Percentiles rank a stretch among this genome's conserved stretches.
Conservation (phyloP, 73 alveolate genomes). For the Diophrys appendiculata region DNA sequence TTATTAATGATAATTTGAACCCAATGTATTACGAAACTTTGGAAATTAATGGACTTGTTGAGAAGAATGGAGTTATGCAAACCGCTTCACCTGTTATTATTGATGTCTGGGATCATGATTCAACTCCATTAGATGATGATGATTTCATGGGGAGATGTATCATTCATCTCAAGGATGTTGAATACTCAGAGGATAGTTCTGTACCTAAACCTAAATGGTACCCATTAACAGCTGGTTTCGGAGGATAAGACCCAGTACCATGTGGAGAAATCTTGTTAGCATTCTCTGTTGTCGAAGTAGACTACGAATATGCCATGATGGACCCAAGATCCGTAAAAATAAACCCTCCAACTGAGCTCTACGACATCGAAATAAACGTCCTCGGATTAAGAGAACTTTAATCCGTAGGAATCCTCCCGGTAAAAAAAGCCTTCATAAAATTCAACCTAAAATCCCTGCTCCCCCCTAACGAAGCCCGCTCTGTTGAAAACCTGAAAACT, state of each 20-base stretch:
- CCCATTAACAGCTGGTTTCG: constrained; percentile 78
- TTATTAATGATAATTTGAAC: constrained; percentile 56
- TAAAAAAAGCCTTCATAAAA: constrained; percentile 90
- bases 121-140: constrained; percentile 36
- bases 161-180: constrained; percentile 69
- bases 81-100: constrained; percentile 66
- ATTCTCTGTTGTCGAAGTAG: constrained; percentile 70
- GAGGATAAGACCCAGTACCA: constrained; percentile 62
- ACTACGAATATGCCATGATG: constrained; percentile 72
- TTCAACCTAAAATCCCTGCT: constrained; percentile 78
- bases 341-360: constrained; percentile 69
- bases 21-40: constrained; percentile 66
- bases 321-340: constrained; percentile 32
- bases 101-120: constrained; percentile 78
- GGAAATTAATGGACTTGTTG: constrained; percentile 11
- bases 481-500: constrained; percentile 78
- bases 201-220: constrained; percentile 86
- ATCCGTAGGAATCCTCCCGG: constrained; percentile 89
- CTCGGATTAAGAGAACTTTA: constrained; percentile 85
- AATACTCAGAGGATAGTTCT: constrained; percentile 37
- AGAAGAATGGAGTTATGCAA: constrained; percentile 15
- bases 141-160: constrained; percentile 81
- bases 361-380: constrained; percentile 80
- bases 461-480: constrained; percentile 57
- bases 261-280: constrained; percentile 79